These are phyloP conservation scores for Stagonosporopsis vannaccii DNA, from an alignment of 2,329 filamentous ascomycete species.

Conservation along the genomic window DNA sequence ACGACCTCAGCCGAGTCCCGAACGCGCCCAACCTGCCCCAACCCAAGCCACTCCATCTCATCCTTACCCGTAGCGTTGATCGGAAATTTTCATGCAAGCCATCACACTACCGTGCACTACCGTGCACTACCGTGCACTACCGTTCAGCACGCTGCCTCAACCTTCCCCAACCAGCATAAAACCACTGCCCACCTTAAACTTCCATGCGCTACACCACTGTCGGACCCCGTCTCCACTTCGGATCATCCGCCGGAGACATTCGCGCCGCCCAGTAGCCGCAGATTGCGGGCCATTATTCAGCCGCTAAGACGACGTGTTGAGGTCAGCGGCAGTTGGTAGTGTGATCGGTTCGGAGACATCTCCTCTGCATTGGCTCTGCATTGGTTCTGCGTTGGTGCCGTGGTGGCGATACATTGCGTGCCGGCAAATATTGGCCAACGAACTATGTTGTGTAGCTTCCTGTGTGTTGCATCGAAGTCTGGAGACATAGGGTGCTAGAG, in stretches of 20 bases:
- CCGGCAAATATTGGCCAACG: neutral
- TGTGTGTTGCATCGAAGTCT: neutral
- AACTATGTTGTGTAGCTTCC: neutral
- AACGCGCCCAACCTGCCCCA: too few species aligned
- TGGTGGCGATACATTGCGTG: too few species aligned
- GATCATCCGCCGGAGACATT: neutral
- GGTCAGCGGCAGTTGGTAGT: constrained; percentile 7
- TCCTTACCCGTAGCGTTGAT: neutral
- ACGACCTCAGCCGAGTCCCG: too few species aligned
- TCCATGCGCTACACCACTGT: neutral
- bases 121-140: too few species aligned
- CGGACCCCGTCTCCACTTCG: neutral
- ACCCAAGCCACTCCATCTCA: too few species aligned
- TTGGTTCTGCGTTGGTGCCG: neutral
- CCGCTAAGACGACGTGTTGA: constrained; percentile 3
- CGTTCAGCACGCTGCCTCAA: neutral
- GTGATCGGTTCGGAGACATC: neutral
- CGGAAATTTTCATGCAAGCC: neutral
- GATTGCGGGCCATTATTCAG: too few species aligned
- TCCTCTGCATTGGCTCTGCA: constrained; percentile 1
- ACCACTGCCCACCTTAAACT: neutral
- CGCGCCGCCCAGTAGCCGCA: too few species aligned
- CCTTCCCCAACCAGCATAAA: too few species aligned
- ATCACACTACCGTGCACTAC: neutral
- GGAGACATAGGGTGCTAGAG: neutral